A percentile compares a stretch with the other conserved stretches of the same genome.
Evolutionary conservation across 2,329 filamentous ascomycete species (phyloP).

Genomic region (Madurella mycetomatis): DNA sequence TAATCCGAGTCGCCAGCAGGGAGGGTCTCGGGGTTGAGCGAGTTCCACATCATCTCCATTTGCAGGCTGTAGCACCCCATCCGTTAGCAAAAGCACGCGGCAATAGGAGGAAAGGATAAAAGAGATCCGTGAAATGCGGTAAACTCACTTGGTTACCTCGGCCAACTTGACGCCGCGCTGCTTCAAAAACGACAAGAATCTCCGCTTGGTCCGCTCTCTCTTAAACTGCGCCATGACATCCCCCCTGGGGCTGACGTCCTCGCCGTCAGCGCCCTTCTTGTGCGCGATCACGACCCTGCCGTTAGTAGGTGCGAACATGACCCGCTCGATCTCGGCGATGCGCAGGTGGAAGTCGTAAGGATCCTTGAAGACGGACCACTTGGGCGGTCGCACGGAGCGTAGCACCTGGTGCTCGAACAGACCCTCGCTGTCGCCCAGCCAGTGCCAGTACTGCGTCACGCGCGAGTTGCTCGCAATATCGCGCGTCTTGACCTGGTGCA

Average conservation of each 20-base stretch:
- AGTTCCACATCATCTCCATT: constrained; percentile 7
- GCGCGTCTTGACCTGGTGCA: constrained; percentile 49
- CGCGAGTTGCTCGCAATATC: constrained; percentile 42
- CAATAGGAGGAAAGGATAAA: background rate
- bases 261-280: constrained; percentile 25
- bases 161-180: constrained; percentile 40
- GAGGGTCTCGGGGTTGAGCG: constrained; percentile 6
- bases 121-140: background rate
- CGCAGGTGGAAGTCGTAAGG: constrained; percentile 49
- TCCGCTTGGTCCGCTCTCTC: constrained; percentile 47
- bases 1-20: constrained; percentile 10
- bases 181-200: constrained; percentile 47
- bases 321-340: constrained; percentile 42
- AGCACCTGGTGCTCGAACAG: constrained; percentile 53
- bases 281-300: constrained; percentile 42
- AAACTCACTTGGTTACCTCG: constrained; percentile 39
- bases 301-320: constrained; percentile 41
- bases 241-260: constrained; percentile 30
- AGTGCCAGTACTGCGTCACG: constrained; percentile 55
- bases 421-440: constrained; percentile 34
- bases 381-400: constrained; percentile 36
- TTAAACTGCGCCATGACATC: constrained; percentile 50
- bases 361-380: constrained; percentile 49
- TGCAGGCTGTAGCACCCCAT: background rate
- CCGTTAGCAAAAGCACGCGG: background rate